Conservation (phyloP, 192 early-diverging fungal species). For the Entomortierella beljakovae region DNA sequence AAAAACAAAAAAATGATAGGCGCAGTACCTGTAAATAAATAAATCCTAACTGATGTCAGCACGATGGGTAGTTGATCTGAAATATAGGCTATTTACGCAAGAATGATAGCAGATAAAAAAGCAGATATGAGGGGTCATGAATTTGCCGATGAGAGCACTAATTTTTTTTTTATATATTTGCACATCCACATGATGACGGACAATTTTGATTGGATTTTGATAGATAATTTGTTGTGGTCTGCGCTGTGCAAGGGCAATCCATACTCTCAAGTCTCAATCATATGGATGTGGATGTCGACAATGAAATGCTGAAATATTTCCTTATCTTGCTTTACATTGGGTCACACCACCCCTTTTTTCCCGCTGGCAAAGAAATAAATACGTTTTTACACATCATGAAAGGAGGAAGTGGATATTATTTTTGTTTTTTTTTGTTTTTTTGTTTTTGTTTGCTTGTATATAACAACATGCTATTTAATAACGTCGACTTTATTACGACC, state of each 20-base stretch:
- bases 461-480: too few species aligned
- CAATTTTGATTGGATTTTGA: conserved; percentile 1
- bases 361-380: neutral
- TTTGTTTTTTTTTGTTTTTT: neutral
- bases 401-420: neutral
- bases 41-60: too few species aligned
- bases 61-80: neutral
- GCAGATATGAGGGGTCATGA: neutral
- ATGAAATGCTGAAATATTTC: neutral
- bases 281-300: neutral
- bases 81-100: neutral
- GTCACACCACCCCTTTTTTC: neutral
- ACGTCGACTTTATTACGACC: too few species aligned
- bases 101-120: neutral
- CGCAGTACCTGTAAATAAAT: too few species aligned
- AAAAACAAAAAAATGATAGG: too few species aligned
- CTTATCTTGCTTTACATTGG: neutral
- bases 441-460: neutral
- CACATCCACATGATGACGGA: conserved; percentile 11
- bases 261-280: neutral
- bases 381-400: too few species aligned
- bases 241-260: neutral
- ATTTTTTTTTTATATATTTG: neutral
- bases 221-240: neutral
- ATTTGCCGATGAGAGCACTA: neutral